Evolutionary conservation across 2,329 filamentous ascomycete genomes (phyloP), one percentile per base, ranked within the genome.

Genomic region (Stenocarpella maydis): DNA sequence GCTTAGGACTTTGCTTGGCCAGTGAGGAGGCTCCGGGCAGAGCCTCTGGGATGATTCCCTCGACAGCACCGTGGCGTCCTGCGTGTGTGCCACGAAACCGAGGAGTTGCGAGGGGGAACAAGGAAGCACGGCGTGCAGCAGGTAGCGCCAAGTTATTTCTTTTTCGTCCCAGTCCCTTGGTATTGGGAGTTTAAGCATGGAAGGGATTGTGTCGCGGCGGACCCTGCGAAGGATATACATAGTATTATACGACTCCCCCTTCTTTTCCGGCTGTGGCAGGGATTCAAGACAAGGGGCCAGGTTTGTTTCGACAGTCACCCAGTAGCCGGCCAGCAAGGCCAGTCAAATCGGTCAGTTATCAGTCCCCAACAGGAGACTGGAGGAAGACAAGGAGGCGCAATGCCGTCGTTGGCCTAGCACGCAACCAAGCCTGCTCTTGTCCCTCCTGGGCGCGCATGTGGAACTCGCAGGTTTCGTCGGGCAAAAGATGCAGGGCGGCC

Each of bases 1-100:
- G 19, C 58, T 61, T 61, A 28, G 58, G 14, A 4, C 58, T 47
- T 61, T 41, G 58, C 58, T n/a, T 19, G 41, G 24, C 58, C 58
- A 61, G 58, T 61, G 41, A 47, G 26, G 43, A 61, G 41, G 4
- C 41, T 8, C 26, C 8, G 28, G 17, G 6, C 12, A 45, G 24
- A 21, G 26, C 2, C n/a, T 61, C 58, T 34, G 47, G 47, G 58
- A 10, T 19, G 58, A 47, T 61, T 19, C 43, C n/a, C 58, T 47
- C 34, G 41, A 47, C 58, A 47, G 58, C 47, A 47, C 41, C 14
- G 41, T 34, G n/a, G n/a, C n/a, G 58, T 47, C 26, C 43, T 47
- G 58, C 41, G 28, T 5, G 41, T 34, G 41, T 41, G 58, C 58
- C 41, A 61, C 58, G 2, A 61, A 41, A 61, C n/a, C n/a, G 34